phyloP scores from a whole-genome alignment of 441 rosid genomes.

The California macrophylla region DNA sequence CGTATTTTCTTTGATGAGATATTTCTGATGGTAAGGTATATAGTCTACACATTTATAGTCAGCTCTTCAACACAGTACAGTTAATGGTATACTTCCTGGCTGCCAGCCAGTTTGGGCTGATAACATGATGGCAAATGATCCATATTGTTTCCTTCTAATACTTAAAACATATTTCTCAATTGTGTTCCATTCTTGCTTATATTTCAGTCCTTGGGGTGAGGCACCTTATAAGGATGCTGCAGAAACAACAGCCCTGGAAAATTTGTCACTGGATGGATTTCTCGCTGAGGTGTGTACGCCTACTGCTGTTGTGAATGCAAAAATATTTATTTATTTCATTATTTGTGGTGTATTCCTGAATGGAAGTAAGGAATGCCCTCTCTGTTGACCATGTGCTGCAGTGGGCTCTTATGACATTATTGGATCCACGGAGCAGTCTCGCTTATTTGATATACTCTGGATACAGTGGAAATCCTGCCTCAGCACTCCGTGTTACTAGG shows the following conservation, averaged over 20 bases:
- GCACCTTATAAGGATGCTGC: constrained; percentile 55
- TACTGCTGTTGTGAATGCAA: background rate
- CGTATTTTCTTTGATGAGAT: background rate
- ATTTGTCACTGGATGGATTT: constrained; percentile 45
- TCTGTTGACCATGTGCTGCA: constrained; percentile 31
- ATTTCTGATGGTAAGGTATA: background rate
- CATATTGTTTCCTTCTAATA: constrained; percentile 2
- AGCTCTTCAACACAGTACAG: background rate
- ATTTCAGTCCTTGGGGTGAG: constrained; percentile 56
- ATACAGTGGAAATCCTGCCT: constrained; percentile 47
- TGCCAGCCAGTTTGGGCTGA: background rate
- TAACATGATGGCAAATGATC: background rate
- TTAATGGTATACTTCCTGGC: background rate
- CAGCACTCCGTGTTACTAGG: constrained; percentile 45
- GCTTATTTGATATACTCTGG: constrained; percentile 60
- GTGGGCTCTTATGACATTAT: constrained; percentile 66
- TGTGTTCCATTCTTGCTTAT: constrained; percentile 18
- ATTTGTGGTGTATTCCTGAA: background rate
- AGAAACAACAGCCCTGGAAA: constrained; percentile 43
- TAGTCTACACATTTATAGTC: background rate
- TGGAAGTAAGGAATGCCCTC: background rate
- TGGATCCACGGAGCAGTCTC: constrained; percentile 44
- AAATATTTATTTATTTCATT: background rate
- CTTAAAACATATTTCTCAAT: constrained; percentile 14
- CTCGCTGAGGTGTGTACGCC: constrained; percentile 47